phyloP scores from a whole-genome alignment of 768 basidiomycete genomes.

The Pleurotus platypus region DNA sequence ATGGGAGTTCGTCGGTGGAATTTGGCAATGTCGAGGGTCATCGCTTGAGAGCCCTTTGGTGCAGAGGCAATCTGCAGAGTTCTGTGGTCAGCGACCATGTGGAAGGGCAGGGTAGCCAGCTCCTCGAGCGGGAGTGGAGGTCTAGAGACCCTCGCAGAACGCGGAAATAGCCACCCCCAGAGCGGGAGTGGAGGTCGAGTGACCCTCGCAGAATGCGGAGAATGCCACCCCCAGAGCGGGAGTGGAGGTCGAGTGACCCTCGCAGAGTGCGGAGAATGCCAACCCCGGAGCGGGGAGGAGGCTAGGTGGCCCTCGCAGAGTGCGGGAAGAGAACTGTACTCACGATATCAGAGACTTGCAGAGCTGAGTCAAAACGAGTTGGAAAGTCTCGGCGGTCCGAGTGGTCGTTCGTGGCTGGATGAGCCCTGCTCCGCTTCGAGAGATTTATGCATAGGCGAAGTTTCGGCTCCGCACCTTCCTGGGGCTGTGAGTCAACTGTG shows the following conservation, averaged over 20 bases:
- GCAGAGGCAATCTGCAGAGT: conserved; percentile 16
- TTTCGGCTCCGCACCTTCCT: conserved; percentile 15
- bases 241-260: no score
- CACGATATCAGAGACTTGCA: conserved; percentile 12
- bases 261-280: no score
- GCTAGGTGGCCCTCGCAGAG: no score
- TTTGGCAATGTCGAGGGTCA: conserved; percentile 24
- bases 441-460: conserved; percentile 16
- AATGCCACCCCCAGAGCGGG: no score
- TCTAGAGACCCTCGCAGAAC: no score
- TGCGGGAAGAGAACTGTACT: conserved; percentile 1
- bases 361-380: conserved; percentile 18
- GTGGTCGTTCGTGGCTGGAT: conserved; percentile 16
- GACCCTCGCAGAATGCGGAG: no score
- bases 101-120: neutral
- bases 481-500: neutral
- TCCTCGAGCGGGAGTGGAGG: no score
- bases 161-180: no score
- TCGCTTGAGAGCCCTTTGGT: conserved; percentile 24
- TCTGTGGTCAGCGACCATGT: neutral
- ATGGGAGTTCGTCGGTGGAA: conserved; percentile 25
- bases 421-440: conserved; percentile 11
- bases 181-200: no score
- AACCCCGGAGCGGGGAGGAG: no score
- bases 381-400: conserved; percentile 19